Base-by-base conservation (phyloP, 2,329 filamentous ascomycete genomes). In the Fusarium dimerum region DNA sequence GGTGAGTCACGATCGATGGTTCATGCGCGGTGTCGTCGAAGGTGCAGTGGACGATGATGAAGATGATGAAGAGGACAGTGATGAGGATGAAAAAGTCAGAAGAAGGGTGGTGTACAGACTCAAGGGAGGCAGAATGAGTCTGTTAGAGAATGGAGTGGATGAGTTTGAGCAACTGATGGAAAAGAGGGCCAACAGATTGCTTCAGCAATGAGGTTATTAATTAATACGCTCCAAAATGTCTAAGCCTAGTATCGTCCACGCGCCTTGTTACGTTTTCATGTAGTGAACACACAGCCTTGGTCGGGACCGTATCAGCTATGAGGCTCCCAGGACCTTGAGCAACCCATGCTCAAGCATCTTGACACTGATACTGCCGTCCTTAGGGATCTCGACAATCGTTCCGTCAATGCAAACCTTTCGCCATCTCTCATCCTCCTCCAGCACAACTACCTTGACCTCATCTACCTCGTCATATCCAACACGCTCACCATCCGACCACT, bases 381-480 rank as follows among this genome's bases (percentile, higher is more conserved):
- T 69, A 17, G 88, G 87, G 1, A 96, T 74, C 52, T 83, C 80
- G 3, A 97, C 83, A 63, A 96, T 95, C 48, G 88, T 91, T 3
- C 93, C 93, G 70, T 97, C 93, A n/a, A 97, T 78, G 68, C 93
- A 97, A 13, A 96, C 82, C 65, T 92, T 84, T 55, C 93, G 79
- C 92, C 92, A 97, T 47, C 85, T 77, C 43, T 76, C 76, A n/a
- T 90, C 84, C 15, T 82, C 76, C 64, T 94, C 89, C 2, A 75
- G 57, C 36, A 90, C 85, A 15, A 82, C 78, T 43, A 97, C 84
- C 52, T 74, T 78, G 16, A 96, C 60, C 47, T 82, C 82, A 2
- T 88, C 82, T 7, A 94, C 79, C 48, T 83, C 80, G 16, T 88
- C 82, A 67, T 97, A 97, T 0, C 78, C 79, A 1, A 97, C 87